A percentile compares a stretch with the other conserved stretches of the same genome.
Evolutionary conservation across 257 asterid genomes (phyloP).

Genomic region (Przewalskia tangutica): DNA sequence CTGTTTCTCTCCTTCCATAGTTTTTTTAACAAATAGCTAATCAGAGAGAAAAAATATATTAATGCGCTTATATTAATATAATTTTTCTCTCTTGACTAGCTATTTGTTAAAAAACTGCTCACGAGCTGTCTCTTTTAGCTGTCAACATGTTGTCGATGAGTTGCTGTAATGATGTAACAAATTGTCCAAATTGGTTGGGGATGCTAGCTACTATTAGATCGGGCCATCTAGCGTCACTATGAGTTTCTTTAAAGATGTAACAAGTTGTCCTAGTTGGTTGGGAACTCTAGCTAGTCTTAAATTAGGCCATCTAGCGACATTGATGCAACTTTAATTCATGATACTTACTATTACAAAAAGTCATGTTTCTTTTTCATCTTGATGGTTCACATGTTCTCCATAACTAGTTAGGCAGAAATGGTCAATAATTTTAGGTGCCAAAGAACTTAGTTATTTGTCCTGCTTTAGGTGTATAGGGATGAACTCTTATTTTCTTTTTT

Average conservation of each 20-base stretch:
- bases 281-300: background rate
- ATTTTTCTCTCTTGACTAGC: background rate
- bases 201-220: background rate
- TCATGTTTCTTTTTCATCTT: background rate
- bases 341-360: background rate
- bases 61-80: background rate
- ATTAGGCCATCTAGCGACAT: background rate
- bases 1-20: too few relatives aligned
- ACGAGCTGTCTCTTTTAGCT: background rate
- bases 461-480: background rate
- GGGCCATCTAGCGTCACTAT: background rate
- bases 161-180: background rate
- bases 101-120: background rate
- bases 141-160: background rate
- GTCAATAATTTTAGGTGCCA: background rate
- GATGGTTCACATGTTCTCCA: background rate
- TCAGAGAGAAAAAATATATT: too few relatives aligned
- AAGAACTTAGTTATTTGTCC: background rate
- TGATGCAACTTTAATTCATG: background rate
- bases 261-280: background rate
- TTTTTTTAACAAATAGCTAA: too few relatives aligned
- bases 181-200: background rate
- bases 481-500: background rate
- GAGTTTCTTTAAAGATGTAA: background rate
- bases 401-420: background rate